These are phyloP conservation scores for Psilocybe cubensis DNA, from an alignment of 768 basidiomycete genomes.

Conservation along the genomic window DNA sequence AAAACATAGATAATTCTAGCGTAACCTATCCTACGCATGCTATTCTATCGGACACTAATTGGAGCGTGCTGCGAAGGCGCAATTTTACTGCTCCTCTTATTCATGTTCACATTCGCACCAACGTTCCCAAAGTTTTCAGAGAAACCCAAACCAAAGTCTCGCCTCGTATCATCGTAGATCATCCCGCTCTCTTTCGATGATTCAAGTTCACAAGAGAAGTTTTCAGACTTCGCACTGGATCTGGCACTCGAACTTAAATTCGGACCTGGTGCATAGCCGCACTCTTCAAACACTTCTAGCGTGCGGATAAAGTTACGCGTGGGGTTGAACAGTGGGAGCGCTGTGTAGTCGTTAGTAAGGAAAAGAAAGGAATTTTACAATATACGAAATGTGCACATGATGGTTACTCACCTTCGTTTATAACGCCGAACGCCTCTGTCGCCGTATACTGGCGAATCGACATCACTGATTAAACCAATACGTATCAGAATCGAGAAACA, in stretches of 20 bases:
- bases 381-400: neutral
- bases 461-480: slow-evolving; percentile 47
- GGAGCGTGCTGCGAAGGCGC: neutral
- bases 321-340: slow-evolving; percentile 57
- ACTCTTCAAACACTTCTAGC: neutral
- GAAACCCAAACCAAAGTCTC: no score
- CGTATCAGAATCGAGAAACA: neutral
- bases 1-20: no score
- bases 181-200: neutral
- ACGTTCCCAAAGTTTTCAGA: no score
- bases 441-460: slow-evolving; percentile 36
- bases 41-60: neutral
- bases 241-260: no score
- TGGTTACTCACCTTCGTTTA: slow-evolving; percentile 44
- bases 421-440: slow-evolving; percentile 39
- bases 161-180: neutral
- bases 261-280: neutral
- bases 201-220: no score
- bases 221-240: no score
- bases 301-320: neutral
- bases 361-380: neutral
- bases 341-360: slow-evolving; percentile 24
- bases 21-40: no score
- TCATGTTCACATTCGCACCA: neutral
- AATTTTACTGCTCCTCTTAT: no score